Percentiles rank a stretch among this genome's conserved stretches.
Conservation (phyloP, 805 yeast genomes). For the Candida pseudoglaebosa region DNA sequence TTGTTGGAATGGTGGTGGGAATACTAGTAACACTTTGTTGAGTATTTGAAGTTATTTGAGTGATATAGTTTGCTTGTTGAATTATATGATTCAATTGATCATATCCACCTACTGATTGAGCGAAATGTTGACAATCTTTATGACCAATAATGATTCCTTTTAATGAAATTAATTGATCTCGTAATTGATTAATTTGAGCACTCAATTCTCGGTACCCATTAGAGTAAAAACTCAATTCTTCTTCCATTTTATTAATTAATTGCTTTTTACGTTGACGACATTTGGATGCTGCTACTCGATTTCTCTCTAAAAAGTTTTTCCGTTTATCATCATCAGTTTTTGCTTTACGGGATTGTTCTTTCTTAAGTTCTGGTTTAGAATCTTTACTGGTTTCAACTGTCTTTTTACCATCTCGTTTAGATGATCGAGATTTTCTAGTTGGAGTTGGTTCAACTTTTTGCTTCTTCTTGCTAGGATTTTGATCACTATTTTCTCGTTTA, state of each 20-base stretch:
- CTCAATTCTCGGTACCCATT: conserved; percentile 66
- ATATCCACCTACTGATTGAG: conserved; percentile 44
- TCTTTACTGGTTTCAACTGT: conserved; percentile 2
- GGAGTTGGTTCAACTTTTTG: conserved; percentile 4
- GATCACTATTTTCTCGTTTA: conserved; percentile 9
- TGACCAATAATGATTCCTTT: conserved; percentile 47
- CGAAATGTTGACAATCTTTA: conserved; percentile 43
- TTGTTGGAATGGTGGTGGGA: conserved; percentile 39
- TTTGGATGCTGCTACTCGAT: conserved; percentile 91
- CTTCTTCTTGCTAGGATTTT: conserved; percentile 4
- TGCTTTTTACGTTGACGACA: conserved; percentile 94
- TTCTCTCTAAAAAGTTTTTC: conserved; percentile 77
- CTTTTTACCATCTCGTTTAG: conserved; percentile 1
- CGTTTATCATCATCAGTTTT: conserved; percentile 47
- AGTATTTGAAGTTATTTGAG: conserved; percentile 21
- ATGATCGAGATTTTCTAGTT: conserved; percentile 3
- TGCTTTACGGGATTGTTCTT: conserved; percentile 7
- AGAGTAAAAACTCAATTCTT: conserved; percentile 66
- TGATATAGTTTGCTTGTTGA: conserved; percentile 27
- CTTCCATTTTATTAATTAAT: conserved; percentile 77
- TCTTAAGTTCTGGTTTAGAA: conserved; percentile 10
- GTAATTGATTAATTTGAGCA: conserved; percentile 51
- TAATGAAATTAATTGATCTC: conserved; percentile 53
- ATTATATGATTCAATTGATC: conserved; percentile 43
- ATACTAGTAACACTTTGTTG: conserved; percentile 24